Percentiles rank a stretch among this genome's conserved stretches.
These are phyloP conservation scores for Chenopodium quinoa DNA, from an alignment of 148 eudicot species.

Conservation along the genomic window DNA sequence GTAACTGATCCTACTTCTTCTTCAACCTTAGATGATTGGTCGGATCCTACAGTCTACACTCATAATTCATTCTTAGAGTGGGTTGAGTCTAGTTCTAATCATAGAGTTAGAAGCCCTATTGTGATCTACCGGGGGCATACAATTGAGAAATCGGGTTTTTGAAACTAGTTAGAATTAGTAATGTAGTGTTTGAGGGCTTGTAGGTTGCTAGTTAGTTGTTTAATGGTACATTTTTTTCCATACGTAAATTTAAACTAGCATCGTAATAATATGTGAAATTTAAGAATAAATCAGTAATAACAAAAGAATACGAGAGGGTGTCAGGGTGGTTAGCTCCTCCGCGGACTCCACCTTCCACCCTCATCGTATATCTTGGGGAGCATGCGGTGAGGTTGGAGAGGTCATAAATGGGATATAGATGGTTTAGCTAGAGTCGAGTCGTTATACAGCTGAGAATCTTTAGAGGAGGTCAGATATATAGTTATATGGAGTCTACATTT, in stretches of 20 bases:
- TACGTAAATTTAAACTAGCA: not conserved
- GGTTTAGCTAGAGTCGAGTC: too few species aligned
- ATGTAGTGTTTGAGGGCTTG: not conserved
- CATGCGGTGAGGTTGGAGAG: too few species aligned
- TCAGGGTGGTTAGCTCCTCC: too few species aligned
- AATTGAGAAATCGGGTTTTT: not conserved
- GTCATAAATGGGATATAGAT: too few species aligned
- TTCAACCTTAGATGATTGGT: too few species aligned
- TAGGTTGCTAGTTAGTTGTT: not conserved
- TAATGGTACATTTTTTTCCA: not conserved
- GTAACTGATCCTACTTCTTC: constrained; percentile 14
- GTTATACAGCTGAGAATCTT: not conserved
- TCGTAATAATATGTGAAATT: not conserved
- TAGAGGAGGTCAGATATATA: not conserved
- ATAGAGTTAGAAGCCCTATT: constrained; percentile 62
- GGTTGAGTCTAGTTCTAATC: constrained; percentile 39
- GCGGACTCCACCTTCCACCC: too few species aligned
- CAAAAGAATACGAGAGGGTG: not conserved
- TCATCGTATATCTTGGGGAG: too few species aligned
- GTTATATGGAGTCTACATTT: too few species aligned
- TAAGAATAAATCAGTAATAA: not conserved
- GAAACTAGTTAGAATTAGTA: not conserved
- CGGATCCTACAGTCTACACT: constrained; percentile 5
- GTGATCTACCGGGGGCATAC: constrained; percentile 41
- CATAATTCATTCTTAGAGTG: constrained; percentile 45